These are phyloP conservation scores for Cryptomeria japonica DNA, from an alignment of 75 land plant genomes.

Conservation along the genomic window DNA sequence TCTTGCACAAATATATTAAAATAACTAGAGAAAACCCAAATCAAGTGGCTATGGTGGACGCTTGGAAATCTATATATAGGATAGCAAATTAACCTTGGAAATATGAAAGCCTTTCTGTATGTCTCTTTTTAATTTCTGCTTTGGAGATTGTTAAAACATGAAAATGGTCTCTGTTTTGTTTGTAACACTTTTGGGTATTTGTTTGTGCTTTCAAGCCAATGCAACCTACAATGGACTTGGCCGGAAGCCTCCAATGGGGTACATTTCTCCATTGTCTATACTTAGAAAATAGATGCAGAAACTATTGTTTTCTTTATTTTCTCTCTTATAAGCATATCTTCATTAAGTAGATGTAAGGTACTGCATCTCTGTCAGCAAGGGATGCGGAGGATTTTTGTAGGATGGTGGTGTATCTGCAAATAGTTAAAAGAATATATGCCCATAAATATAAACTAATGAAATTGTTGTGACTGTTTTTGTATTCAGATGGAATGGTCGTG, in stretches of 20 bases:
- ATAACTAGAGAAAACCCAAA: too few relatives aligned
- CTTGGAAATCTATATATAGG: background rate
- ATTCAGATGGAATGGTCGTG: conserved; percentile 86
- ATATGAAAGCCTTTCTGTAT: too few relatives aligned
- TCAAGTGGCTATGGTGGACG: background rate
- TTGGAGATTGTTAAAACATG: background rate
- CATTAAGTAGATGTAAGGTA: background rate
- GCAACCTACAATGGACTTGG: conserved; percentile 60
- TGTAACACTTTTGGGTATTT: background rate
- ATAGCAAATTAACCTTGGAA: background rate
- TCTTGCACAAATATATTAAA: too few relatives aligned
- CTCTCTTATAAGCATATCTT: background rate
- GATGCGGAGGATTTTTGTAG: background rate
- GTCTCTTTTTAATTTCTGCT: background rate
- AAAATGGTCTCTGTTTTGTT: background rate
- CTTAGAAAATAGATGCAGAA: too few relatives aligned
- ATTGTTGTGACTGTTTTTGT: background rate
- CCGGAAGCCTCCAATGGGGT: too few relatives aligned
- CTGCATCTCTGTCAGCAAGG: too few relatives aligned
- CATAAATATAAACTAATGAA: background rate
- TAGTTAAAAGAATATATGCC: background rate
- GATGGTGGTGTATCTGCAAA: background rate
- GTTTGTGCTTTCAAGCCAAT: conserved; percentile 3
- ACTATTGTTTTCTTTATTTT: too few relatives aligned
- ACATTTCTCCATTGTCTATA: too few relatives aligned